These are phyloP conservation scores for Diospyros kaki DNA, from an alignment of 148 eudicot genomes.

Conservation along the genomic window DNA sequence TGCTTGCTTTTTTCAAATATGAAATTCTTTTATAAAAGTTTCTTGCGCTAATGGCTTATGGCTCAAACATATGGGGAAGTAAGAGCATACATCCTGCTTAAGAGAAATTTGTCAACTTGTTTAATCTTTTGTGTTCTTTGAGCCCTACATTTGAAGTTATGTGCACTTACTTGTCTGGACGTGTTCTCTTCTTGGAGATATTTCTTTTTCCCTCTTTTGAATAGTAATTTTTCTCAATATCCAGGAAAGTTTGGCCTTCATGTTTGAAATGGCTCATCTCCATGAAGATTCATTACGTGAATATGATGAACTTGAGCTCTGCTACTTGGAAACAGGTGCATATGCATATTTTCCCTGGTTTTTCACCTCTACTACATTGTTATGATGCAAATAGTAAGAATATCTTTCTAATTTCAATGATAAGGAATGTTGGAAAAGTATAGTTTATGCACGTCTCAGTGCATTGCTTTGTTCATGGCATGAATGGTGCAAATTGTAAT, in stretches of 20 bases:
- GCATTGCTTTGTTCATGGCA: too few species aligned
- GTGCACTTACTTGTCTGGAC: conserved; percentile 2
- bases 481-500: background rate
- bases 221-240: conserved; percentile 13
- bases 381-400: too few species aligned
- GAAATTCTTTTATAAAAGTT: background rate
- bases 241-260: conserved; percentile 97
- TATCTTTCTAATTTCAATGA: too few species aligned
- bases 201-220: conserved; percentile 8
- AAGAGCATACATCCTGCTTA: background rate
- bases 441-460: too few species aligned
- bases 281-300: conserved; percentile 96
- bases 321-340: conserved; percentile 89
- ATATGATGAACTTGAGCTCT: conserved; percentile 90
- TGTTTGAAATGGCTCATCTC: conserved; percentile 97
- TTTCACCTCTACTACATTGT: conserved; percentile 1
- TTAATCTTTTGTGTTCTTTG: background rate
- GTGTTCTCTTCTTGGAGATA: background rate
- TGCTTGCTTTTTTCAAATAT: background rate
- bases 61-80: background rate
- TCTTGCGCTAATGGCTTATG: background rate
- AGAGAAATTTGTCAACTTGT: background rate
- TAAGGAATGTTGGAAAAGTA: too few species aligned
- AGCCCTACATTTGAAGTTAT: background rate
- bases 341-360: conserved; percentile 3